phyloP scores from a whole-genome alignment of 805 yeast species.

The Metschnikowia lochheadii region DNA sequence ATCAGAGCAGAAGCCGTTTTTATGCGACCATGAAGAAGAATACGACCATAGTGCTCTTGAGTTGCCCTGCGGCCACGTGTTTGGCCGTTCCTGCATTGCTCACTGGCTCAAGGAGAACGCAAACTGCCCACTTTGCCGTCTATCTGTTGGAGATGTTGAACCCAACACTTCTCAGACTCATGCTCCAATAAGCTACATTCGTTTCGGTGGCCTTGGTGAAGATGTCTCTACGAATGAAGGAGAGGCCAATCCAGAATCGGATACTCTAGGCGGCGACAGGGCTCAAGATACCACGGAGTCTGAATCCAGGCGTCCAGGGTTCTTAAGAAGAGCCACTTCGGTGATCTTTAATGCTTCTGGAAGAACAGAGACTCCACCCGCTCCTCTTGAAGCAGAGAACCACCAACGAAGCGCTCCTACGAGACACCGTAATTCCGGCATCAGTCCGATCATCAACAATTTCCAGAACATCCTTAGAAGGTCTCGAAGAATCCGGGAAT shows the following conservation, averaged over 20 bases:
- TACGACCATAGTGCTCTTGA: slow-evolving; percentile 58
- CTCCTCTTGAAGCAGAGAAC: slow-evolving; percentile 7
- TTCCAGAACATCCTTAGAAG: slow-evolving; percentile 13
- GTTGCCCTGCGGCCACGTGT: slow-evolving; percentile 82
- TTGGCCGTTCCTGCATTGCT: slow-evolving; percentile 79
- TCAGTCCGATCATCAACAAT: slow-evolving; percentile 15
- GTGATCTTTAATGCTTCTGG: slow-evolving; percentile 7
- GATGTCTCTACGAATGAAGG: not conserved
- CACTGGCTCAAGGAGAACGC: slow-evolving; percentile 77
- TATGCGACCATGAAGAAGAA: slow-evolving; percentile 15
- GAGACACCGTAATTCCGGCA: slow-evolving; percentile 10
- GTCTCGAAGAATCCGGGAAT: slow-evolving; percentile 7
- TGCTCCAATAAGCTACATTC: slow-evolving; percentile 12
- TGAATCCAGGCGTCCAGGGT: slow-evolving; percentile 1
- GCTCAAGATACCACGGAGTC: not conserved
- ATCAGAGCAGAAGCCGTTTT: slow-evolving; percentile 7
- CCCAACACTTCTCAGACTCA: not conserved
- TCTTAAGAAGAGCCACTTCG: slow-evolving; percentile 15
- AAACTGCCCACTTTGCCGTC: slow-evolving; percentile 86
- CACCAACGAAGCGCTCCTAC: not conserved
- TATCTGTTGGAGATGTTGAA: slow-evolving; percentile 19
- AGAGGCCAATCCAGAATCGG: not conserved
- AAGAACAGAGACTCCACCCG: slow-evolving; percentile 10
- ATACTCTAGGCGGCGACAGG: not conserved
- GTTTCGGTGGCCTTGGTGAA: slow-evolving; percentile 13